Evolutionary conservation across 306 rosid species (phyloP), one percentile per base, ranked within the genome.

Genomic region (Betula pendula): DNA sequence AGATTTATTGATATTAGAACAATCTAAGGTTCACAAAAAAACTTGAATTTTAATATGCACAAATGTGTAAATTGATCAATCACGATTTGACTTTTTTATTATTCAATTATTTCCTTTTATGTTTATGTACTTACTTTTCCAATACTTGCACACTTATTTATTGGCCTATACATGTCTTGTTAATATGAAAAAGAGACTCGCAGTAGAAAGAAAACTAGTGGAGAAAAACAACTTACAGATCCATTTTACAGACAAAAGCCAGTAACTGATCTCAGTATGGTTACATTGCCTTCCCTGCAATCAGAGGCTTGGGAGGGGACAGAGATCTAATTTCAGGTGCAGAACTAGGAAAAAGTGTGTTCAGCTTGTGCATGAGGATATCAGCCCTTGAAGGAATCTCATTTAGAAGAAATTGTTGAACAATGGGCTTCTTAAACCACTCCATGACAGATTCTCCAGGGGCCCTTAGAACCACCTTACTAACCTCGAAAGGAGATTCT

Each of bases 401-500:
- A 52, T 95, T 95, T 56, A 92, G 84, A 77, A 95, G 97, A 88
- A 95, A 95, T 84, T 95, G 96, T 80, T 95, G 97, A 76, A 95
- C 98, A 33, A 92, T 92, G 22, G 98, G 97, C 81, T 95, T 95
- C 87, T 92, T 95, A 75, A 89, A 95, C 97, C 98, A 92, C 66
- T 90, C 97, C 98, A 95, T 90, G 79, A 89, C 91, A 13, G 97
- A 88, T 80, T 95, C 97, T 44, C 98, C 98, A 0, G 97, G 89
- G 24, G 97, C 97, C 76, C 98, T 89, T 69, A 95, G 82, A 75
- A 95, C 98, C 80, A 95, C 97, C 75, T 95, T 95, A 78, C 97
- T 89, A 43, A 95, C 97, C 90, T 95, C 98, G 81, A 95, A 95
- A 16, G 96, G 98, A 59, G 98, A 92, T 75, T 92, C 97, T 62